phyloP scores from a whole-genome alignment of 1,139 yeast species.

The Hanseniaspora sp. region DNA sequence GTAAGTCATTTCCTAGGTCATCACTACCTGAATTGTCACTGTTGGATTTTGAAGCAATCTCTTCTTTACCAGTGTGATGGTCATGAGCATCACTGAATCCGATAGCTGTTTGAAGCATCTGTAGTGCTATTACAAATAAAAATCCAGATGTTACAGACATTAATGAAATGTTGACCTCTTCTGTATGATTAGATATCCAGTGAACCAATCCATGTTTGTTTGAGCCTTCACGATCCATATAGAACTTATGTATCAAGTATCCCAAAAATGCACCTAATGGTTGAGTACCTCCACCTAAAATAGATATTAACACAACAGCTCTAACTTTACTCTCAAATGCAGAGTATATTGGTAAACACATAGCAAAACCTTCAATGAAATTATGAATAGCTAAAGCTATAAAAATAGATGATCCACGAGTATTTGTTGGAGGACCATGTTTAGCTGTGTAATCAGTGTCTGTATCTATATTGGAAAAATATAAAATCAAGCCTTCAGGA shows the following conservation, averaged over 20 bases:
- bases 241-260: conserved; percentile 39
- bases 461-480: conserved; percentile 25
- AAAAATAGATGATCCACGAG: conserved; percentile 75
- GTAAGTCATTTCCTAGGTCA: conserved; percentile 24
- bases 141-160: conserved; percentile 75
- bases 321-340: conserved; percentile 51
- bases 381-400: conserved; percentile 79
- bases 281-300: conserved; percentile 75
- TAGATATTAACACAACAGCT: conserved; percentile 54
- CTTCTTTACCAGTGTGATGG: conserved; percentile 18
- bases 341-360: conserved; percentile 80
- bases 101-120: conserved; percentile 52
- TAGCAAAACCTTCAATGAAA: conserved; percentile 89
- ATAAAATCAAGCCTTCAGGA: conserved; percentile 91
- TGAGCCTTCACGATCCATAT: conserved; percentile 26
- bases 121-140: conserved; percentile 63
- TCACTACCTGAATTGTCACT: not conserved
- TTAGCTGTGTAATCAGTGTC: conserved; percentile 39
- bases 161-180: conserved; percentile 27
- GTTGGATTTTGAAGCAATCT: not conserved
- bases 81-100: conserved; percentile 31
- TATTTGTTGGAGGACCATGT: conserved; percentile 31
- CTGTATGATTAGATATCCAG: conserved; percentile 33
- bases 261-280: conserved; percentile 83
- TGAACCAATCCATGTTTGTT: conserved; percentile 26